These are phyloP conservation scores for Primulina tabacum DNA, from an alignment of 257 asterid genomes.

Conservation along the genomic window DNA sequence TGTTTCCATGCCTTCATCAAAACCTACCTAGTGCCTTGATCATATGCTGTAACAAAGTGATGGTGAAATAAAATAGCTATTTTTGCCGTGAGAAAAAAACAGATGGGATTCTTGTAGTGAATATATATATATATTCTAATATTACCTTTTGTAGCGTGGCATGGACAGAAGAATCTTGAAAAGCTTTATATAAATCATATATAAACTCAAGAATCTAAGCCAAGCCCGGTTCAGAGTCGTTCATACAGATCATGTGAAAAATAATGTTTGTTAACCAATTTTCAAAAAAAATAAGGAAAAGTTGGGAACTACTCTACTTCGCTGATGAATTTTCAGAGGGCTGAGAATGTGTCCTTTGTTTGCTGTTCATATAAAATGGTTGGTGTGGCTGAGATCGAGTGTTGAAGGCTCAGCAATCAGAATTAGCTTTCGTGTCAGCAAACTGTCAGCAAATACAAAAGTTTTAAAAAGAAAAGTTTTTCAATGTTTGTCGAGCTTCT, in stretches of 20 bases:
- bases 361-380: background rate
- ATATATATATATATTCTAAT: conserved; percentile 30
- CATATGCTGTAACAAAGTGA: background rate
- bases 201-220: background rate
- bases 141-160: conserved; percentile 31
- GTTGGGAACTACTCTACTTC: no score
- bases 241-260: background rate
- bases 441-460: conserved; percentile 8
- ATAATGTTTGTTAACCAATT: no score
- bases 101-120: conserved; percentile 22
- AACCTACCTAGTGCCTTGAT: background rate
- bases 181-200: background rate
- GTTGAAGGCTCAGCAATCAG: conserved; percentile 12
- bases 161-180: conserved; percentile 33
- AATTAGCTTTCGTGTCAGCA: conserved; percentile 29
- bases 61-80: background rate
- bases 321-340: background rate
- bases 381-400: conserved; percentile 29
- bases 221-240: conserved; percentile 25
- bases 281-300: background rate
- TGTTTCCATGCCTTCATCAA: conserved; percentile 42
- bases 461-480: conserved; percentile 11
- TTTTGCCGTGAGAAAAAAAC: conserved; percentile 1
- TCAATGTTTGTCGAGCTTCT: conserved; percentile 23
- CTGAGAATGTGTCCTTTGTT: background rate